Evolutionary conservation across 192 early-diverging fungal genomes (phyloP), one percentile per base, ranked within the genome.

Genomic region (Spinellus fusiger): DNA sequence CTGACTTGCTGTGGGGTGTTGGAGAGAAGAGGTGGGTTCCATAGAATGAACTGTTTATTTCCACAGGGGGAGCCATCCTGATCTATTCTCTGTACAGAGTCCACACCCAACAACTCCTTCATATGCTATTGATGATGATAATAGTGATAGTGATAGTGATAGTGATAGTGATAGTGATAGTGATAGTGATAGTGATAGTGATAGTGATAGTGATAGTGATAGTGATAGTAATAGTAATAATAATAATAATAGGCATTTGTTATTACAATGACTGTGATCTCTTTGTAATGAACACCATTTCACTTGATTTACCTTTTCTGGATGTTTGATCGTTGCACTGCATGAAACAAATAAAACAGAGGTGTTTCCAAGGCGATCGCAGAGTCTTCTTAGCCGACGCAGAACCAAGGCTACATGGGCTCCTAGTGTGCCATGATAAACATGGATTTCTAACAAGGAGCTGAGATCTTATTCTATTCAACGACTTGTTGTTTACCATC

Each of bases 401-500:
- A 94, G 64, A 6, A 93, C 78, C 28, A 82, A 65, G 1, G 84
- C 72, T 5, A 81, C 73, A 51, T 93, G 82, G 15, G 81, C 73
- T 7, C 90, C 92, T 69, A 93, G 84, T 3, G 68, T 49, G 7
- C 72, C 79, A 27, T 81, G 66, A 62, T 93, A 92, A 1, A 78
- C 77, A 54, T 93, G 89, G 20, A 92, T 56, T 72, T 93, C 88
- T 71, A 57, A 18, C n/a, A 22, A 26, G 32, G 40, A 53, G 59
- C 26, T 35, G 27, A 10, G 28, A 18, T 9, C 15, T 15, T 31
- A 18, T 28, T 5, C 32, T 54, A 18, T 31, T 33, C n/a, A 0
- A 35, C 0, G 4, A 18, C 13, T 26, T 26, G 22, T 20, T 7
- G 0, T 26, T 51, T 65, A 71, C 69, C 72, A 65, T 92, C 90